Evolutionary conservation across 225 moss, liverwort and hornwort genomes (phyloP).

Genomic region (Asterella californica): DNA sequence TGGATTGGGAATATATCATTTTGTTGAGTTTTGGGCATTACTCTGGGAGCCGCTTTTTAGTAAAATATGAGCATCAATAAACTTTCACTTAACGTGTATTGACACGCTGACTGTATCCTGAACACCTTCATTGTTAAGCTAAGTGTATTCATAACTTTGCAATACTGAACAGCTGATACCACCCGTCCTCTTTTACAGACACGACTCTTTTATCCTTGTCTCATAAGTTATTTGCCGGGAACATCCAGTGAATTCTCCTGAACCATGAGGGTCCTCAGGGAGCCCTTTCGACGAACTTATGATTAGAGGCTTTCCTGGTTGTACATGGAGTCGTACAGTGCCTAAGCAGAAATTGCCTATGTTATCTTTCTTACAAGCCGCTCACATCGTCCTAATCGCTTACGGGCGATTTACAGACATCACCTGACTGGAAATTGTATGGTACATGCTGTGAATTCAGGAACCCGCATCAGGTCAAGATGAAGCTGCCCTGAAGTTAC

Average conservation of each 20-base stretch:
- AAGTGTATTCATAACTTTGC: not conserved
- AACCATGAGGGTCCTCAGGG: not conserved
- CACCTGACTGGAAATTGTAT: not conserved
- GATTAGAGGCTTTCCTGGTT: not conserved
- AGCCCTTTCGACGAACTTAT: not conserved
- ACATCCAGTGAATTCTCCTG: not conserved
- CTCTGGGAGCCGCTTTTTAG: too few relatives aligned
- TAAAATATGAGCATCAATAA: too few relatives aligned
- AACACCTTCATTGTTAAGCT: too few relatives aligned
- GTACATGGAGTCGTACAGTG: not conserved
- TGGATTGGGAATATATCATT: too few relatives aligned
- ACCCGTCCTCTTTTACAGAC: not conserved
- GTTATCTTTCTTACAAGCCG: not conserved
- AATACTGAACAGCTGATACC: not conserved
- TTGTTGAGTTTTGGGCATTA: too few relatives aligned
- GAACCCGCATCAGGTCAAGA: conserved; percentile 26
- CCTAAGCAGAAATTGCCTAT: not conserved
- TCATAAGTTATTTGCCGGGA: not conserved
- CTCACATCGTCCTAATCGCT: not conserved
- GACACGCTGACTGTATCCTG: too few relatives aligned
- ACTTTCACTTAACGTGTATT: too few relatives aligned
- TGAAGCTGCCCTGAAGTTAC: conserved; percentile 19
- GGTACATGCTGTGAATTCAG: conserved; percentile 16
- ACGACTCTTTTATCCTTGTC: not conserved
- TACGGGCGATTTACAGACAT: not conserved